Base-by-base conservation (phyloP, 768 basidiomycete genomes). In the Infundibulicybe gibba region DNA sequence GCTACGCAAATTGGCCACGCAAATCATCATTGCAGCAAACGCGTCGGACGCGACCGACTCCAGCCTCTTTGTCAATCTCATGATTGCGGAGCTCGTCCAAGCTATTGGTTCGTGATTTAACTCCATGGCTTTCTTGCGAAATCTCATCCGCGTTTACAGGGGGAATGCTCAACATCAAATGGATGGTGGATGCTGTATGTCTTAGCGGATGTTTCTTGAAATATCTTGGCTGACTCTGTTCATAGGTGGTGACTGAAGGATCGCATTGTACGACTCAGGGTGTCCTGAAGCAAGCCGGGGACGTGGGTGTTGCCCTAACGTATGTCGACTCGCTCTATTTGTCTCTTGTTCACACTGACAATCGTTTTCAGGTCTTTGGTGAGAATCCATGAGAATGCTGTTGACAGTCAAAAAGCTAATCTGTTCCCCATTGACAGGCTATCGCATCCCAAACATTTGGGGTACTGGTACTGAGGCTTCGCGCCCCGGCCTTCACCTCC, bases 401-500 rank as follows among this genome's bases (percentile, higher is more conserved):
- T 25, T 39, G 13, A 34, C 35, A 20, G 2, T 48, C 6, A 3
- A 21, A 3, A 21, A n/a, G 14, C 8, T 48, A 13, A 30, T 12
- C 16, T 32, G 13, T 43, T 17, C 13, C 32, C 15, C 34, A 32
- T 32, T 39, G 19, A 46, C 44, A 68, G 73, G 65, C 69, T 37
- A 79, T 80, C 19, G 75, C 77, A 2, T 31, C 70, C 32, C 75
- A 79, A 47, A 77, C 76, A 1, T 80, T 80, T 57, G 54, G 60
- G 20, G 63, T 79, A n/a, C 61, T 81, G 4, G 72, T 79, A 44
- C 56, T 77, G 8, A 63, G 71, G 5, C 65, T 69, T 60, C 50
- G 53, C 13, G 45, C 55, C 2, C 65, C 68, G 14, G 53, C 61
- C 12, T 60, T 57, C 35, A 52, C 65, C 2, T 67, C 70, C 47